Percentiles rank a stretch among this genome's conserved stretches.
Conservation (phyloP, 2,329 filamentous ascomycete species). For the Hypoxylon sp. region DNA sequence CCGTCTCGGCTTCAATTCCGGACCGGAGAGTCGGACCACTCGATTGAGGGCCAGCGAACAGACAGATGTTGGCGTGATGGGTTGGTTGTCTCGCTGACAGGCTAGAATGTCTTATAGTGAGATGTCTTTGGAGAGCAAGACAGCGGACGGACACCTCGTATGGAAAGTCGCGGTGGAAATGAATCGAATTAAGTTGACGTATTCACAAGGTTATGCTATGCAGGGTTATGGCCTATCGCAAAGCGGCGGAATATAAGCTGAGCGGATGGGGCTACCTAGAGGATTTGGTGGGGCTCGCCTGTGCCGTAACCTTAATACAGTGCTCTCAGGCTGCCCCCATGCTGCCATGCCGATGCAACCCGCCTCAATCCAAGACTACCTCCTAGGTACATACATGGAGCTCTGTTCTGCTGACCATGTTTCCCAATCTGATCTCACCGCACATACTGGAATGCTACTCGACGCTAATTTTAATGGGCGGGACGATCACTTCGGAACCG, state of each 20-base stretch:
- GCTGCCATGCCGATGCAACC: slow-evolving; percentile 44
- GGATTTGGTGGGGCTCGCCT: slow-evolving; percentile 28
- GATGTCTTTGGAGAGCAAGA: background rate
- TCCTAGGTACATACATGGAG: background rate
- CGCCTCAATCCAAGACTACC: slow-evolving; percentile 31
- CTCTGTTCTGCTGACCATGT: slow-evolving; percentile 27
- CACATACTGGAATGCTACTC: slow-evolving; percentile 18
- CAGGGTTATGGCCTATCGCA: background rate
- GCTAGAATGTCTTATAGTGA: background rate
- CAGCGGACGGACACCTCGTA: slow-evolving; percentile 12
- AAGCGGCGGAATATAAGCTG: slow-evolving; percentile 22
- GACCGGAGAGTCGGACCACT: slow-evolving; percentile 33
- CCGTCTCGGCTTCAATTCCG: slow-evolving; percentile 32
- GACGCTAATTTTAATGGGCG: slow-evolving; percentile 15
- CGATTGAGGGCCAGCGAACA: background rate
- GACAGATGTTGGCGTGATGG: background rate
- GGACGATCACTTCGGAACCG: slow-evolving; percentile 28
- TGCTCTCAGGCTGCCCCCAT: background rate
- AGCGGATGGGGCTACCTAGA: slow-evolving; percentile 26
- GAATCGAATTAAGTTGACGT: slow-evolving; percentile 14
- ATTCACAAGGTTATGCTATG: slow-evolving; percentile 4
- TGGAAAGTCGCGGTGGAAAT: background rate
- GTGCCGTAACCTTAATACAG: slow-evolving; percentile 8
- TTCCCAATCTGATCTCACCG: slow-evolving; percentile 25
- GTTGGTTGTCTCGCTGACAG: background rate